Evolutionary conservation across 352 stramenopile genomes (phyloP).

Genomic region (Phytopythium montanum): DNA sequence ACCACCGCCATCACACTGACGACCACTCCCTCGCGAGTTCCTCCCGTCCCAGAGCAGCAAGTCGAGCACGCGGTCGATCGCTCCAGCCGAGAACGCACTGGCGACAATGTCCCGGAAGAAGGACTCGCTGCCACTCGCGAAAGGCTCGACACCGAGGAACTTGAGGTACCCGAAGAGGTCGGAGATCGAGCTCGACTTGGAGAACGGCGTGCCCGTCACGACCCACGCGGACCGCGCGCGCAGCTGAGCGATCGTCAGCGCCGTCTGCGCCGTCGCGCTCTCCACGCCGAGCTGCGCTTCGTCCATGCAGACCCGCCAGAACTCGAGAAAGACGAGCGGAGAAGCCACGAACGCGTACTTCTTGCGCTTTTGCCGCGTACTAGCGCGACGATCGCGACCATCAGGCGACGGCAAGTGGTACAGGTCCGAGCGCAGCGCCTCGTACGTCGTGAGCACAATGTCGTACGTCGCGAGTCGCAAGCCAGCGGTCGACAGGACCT

Average conservation of each 20-base stretch:
- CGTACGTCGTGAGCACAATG: conserved; percentile 91
- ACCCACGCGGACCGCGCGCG: conserved; percentile 72
- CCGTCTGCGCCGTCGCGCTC: conserved; percentile 61
- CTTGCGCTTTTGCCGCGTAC: conserved; percentile 59
- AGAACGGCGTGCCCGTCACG: conserved; percentile 89
- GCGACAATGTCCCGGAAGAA: conserved; percentile 38
- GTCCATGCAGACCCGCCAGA: conserved; percentile 91
- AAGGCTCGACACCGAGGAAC: conserved; percentile 54
- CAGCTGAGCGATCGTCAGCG: conserved; percentile 80
- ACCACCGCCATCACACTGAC: conserved; percentile 16
- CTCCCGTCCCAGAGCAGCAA: conserved; percentile 39
- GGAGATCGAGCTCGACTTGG: conserved; percentile 31
- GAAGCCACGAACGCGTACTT: conserved; percentile 84
- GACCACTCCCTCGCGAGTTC: neutral
- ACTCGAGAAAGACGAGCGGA: conserved; percentile 83
- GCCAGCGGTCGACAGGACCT: conserved; percentile 39
- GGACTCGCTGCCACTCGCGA: conserved; percentile 9
- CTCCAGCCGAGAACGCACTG: conserved; percentile 29
- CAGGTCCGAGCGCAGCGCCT: conserved; percentile 81
- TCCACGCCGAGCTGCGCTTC: conserved; percentile 92
- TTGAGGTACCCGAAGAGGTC: conserved; percentile 86
- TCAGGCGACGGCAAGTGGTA: conserved; percentile 51
- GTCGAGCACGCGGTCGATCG: conserved; percentile 40
- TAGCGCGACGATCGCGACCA: conserved; percentile 41
- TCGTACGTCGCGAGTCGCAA: conserved; percentile 73